phyloP scores from a whole-genome alignment of 495 filamentous ascomycete genomes.

The Aspergillus ellipticus region DNA sequence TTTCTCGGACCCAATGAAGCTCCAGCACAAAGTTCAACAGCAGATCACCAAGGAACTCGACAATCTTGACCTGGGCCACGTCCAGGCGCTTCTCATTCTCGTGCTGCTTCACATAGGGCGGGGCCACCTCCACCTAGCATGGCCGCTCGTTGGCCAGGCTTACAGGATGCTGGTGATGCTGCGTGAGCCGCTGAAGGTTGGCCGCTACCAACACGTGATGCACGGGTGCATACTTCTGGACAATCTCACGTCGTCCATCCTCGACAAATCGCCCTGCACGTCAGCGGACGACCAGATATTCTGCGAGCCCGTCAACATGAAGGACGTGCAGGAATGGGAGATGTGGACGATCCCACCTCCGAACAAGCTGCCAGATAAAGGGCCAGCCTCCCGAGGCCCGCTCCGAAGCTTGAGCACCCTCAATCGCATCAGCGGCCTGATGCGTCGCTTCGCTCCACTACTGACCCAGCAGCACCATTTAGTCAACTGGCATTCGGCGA shows the following conservation, averaged over 20 bases:
- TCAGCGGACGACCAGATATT: conserved; percentile 9
- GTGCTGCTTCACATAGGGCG: conserved; percentile 46
- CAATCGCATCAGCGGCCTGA: not conserved
- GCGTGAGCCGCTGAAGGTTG: not conserved
- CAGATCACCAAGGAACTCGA: conserved; percentile 18
- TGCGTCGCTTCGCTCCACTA: not conserved
- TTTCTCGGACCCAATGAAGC: not conserved
- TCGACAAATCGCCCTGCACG: conserved; percentile 11
- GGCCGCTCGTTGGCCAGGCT: conserved; percentile 50
- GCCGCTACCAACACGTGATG: not conserved
- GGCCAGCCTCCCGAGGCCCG: not conserved
- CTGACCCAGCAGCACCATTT: not conserved
- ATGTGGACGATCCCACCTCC: conserved; percentile 9
- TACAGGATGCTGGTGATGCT: conserved; percentile 41
- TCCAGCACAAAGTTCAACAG: not conserved
- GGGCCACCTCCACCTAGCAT: conserved; percentile 39
- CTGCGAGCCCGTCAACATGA: conserved; percentile 10
- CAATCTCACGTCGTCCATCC: conserved; percentile 15
- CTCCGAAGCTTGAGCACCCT: not conserved
- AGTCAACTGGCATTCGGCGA: not conserved
- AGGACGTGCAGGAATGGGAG: conserved; percentile 25
- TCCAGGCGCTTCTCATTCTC: conserved; percentile 54
- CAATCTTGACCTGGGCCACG: conserved; percentile 43
- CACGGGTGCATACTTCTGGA: conserved; percentile 2
- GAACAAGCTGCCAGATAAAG: not conserved